Evolutionary conservation across 306 rosid species (phyloP), one percentile per base, ranked within the genome.

Genomic region (Prosopis cineraria): DNA sequence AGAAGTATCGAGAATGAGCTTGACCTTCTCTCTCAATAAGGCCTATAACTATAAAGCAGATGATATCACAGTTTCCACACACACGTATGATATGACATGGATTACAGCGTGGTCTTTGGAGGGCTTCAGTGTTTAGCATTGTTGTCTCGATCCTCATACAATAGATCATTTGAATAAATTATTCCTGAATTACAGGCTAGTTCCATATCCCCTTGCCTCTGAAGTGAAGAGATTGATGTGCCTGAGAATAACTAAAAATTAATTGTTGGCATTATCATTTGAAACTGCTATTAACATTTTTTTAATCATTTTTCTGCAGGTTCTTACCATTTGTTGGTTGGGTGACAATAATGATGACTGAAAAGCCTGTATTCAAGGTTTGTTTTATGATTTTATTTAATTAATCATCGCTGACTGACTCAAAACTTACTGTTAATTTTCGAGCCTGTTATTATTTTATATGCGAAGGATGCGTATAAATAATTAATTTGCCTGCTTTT

Each of bases 251-350:
- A 72, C 50, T 24, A 17, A 16, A 10, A 16, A 25, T 53, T 27
- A 39, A 27, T 60, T 75, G 6, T 62, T 19, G 73, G 36, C 59
- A 41, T 13, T 25, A 47, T 47, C 20, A 3, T 16, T 47, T 63
- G 65, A 20, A 43, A 67, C 56, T 45, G 33, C 16, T 59, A 73
- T 22, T 25, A 55, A 8, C 31, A 64, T 62, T 14, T 52, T 80
- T 29, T 41, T 10, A 9, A 7, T 22, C 2, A 22, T 72, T 74
- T 31, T 62, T 59, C 20, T 65, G 85, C 88, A 90, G 97, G 84
- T 84, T 90, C 78, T 79, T 94, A 80, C 97, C 97, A 43, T 87
- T 88, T 31, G 84, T 77, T 77, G 98, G 97, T 27, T 92, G 87
- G 87, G 80, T 58, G 60, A 89, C 96, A 22, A 88, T 94, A 48